Percentiles rank a stretch among this genome's conserved stretches.
phyloP scores from a whole-genome alignment of 2,329 filamentous ascomycete species.

The Penicillium sp. region DNA sequence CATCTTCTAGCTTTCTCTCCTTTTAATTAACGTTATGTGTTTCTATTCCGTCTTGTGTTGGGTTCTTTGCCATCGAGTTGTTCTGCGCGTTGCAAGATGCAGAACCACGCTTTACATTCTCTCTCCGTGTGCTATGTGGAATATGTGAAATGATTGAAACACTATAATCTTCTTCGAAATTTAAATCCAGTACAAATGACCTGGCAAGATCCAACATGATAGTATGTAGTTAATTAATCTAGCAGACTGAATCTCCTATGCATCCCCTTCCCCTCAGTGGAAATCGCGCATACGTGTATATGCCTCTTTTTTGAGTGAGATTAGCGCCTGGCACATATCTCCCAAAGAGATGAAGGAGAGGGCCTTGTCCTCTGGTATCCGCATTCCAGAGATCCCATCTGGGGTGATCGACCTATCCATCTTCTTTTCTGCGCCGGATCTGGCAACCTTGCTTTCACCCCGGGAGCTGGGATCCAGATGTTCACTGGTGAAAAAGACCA shows the following conservation, averaged over 20 bases:
- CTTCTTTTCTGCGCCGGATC: not conserved
- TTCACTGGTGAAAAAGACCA: not conserved
- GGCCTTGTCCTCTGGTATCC: not conserved
- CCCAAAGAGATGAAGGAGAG: not conserved
- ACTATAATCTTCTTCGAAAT: not conserved
- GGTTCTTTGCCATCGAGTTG: not conserved
- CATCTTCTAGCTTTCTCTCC: not conserved
- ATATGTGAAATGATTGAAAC: not conserved
- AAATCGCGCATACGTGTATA: slow-evolving; percentile 13
- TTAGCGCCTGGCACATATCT: not conserved
- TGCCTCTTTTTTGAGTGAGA: not conserved
- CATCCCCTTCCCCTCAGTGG: slow-evolving; percentile 4
- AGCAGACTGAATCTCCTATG: not conserved
- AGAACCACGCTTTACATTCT: not conserved
- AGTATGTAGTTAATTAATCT: not conserved
- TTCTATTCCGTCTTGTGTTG: slow-evolving; percentile 4
- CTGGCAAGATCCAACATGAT: not conserved
- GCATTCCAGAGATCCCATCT: slow-evolving; percentile 8
- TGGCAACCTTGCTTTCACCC: not conserved
- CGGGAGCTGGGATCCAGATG: not conserved
- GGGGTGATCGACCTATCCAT: not conserved
- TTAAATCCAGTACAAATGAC: not conserved
- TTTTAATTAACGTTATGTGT: not conserved
- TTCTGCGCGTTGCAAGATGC: not conserved
- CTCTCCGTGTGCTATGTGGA: not conserved